phyloP scores from a whole-genome alignment of 2,329 filamentous ascomycete genomes.

The Volutella citrinella region DNA sequence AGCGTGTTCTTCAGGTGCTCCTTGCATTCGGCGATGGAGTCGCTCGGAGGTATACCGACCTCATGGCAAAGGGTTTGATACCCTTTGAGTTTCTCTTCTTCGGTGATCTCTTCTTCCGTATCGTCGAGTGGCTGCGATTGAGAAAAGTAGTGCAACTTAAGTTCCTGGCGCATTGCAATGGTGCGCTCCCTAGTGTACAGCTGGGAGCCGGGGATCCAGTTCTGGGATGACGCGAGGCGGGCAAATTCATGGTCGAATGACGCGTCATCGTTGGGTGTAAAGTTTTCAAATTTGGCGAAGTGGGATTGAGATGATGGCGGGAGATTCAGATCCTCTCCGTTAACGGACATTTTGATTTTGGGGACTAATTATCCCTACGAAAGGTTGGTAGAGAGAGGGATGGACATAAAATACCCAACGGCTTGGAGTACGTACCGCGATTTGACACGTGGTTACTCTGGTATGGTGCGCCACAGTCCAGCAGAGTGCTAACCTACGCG shows the following conservation, averaged over 20 bases:
- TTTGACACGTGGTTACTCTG: no score
- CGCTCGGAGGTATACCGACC: constrained; percentile 19
- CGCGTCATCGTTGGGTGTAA: constrained; percentile 25
- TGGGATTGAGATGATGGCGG: constrained; percentile 27
- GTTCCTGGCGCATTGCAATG: constrained; percentile 27
- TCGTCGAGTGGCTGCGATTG: constrained; percentile 9
- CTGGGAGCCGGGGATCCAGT: constrained; percentile 27
- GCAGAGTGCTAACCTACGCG: no score
- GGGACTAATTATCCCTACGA: no score
- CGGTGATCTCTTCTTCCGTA: constrained; percentile 13
- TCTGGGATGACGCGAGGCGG: constrained; percentile 30
- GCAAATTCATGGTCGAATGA: constrained; percentile 30
- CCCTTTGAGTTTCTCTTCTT: constrained; percentile 19
- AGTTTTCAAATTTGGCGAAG: constrained; percentile 28
- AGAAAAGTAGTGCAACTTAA: constrained; percentile 28
- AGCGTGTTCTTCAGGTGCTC: constrained; percentile 20
- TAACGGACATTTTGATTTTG: no score
- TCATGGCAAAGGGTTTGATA: constrained; percentile 28
- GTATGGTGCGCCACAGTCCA: no score
- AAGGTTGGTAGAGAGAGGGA: no score
- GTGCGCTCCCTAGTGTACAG: constrained; percentile 27
- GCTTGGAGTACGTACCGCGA: no score
- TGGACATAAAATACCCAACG: no score
- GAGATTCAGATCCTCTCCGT: no score
- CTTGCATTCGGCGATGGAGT: constrained; percentile 21